Evolutionary conservation across 1,139 yeast genomes (phyloP).

Genomic region (Taphrina deformans): DNA sequence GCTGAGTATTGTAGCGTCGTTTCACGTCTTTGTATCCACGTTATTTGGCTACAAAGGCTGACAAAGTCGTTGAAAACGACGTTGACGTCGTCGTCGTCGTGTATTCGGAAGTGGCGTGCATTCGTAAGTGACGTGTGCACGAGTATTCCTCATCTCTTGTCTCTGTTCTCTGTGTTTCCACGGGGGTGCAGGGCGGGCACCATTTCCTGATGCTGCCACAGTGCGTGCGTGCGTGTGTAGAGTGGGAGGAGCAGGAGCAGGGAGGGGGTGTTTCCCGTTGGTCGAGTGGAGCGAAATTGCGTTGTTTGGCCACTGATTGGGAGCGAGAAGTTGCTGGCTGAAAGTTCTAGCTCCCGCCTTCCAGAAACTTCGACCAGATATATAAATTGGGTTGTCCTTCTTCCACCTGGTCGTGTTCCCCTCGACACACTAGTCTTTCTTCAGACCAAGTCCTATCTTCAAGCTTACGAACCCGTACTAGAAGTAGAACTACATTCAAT

Average conservation of each 20-base stretch:
- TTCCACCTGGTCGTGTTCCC: background rate
- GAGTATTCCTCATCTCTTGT: too few species aligned
- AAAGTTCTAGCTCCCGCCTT: constrained; percentile 5
- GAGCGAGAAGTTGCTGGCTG: background rate
- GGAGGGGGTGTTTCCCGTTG: background rate
- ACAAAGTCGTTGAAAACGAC: too few species aligned
- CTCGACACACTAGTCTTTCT: background rate
- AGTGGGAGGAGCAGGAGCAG: background rate
- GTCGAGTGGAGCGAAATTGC: background rate
- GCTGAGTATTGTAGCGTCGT: too few species aligned
- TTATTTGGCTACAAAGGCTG: too few species aligned
- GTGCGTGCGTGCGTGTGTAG: too few species aligned
- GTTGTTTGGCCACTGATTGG: background rate
- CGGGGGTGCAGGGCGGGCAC: too few species aligned
- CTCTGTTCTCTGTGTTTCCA: too few species aligned
- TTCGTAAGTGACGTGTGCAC: too few species aligned
- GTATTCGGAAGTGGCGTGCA: too few species aligned
- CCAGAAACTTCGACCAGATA: constrained; percentile 11
- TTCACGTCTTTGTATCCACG: too few species aligned
- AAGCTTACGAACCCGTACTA: background rate
- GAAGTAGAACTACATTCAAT: background rate
- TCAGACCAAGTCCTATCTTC: constrained; percentile 3
- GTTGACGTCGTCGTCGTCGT: too few species aligned
- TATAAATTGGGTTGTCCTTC: background rate
- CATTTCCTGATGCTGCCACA: too few species aligned